Evolutionary conservation across 139 green algal species (phyloP).

Genomic region (Coelastrella sp.): DNA sequence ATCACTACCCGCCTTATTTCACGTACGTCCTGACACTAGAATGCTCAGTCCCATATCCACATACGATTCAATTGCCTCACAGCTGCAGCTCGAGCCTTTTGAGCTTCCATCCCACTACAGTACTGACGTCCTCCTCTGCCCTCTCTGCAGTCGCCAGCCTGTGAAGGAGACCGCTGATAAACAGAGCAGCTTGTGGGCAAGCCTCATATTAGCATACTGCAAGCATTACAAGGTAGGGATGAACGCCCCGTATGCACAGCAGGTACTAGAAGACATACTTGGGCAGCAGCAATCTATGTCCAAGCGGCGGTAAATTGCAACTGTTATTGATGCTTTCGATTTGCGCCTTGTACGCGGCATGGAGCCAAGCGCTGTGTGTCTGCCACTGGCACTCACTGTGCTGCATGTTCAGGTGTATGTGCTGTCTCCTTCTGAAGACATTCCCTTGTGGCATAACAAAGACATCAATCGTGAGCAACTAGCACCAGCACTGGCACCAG

Average conservation of each 20-base stretch:
- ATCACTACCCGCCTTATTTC: constrained; percentile 80
- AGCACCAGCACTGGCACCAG: not conserved
- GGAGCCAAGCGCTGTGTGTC: not conserved
- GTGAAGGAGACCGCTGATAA: constrained; percentile 86
- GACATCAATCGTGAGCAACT: constrained; percentile 74
- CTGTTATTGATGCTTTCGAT: not conserved
- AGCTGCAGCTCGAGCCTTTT: not conserved
- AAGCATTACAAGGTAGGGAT: constrained; percentile 69
- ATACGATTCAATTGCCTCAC: not conserved
- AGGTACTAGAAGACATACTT: not conserved
- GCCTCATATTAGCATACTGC: constrained; percentile 82
- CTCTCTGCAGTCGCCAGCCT: constrained; percentile 76
- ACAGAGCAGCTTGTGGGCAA: constrained; percentile 78
- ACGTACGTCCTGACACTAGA: constrained; percentile 61
- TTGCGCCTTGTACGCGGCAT: no score
- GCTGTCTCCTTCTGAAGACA: constrained; percentile 63
- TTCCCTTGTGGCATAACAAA: constrained; percentile 73
- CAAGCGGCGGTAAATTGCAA: not conserved
- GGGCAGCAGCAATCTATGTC: not conserved
- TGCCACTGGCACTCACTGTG: not conserved
- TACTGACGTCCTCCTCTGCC: no score
- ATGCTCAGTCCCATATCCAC: no score
- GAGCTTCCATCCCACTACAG: no score
- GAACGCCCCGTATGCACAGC: not conserved
- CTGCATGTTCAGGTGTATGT: constrained; percentile 60